These are phyloP conservation scores for Aegilops umbellulata DNA, from an alignment of 176 grass and related monocot genomes.

Conservation along the genomic window DNA sequence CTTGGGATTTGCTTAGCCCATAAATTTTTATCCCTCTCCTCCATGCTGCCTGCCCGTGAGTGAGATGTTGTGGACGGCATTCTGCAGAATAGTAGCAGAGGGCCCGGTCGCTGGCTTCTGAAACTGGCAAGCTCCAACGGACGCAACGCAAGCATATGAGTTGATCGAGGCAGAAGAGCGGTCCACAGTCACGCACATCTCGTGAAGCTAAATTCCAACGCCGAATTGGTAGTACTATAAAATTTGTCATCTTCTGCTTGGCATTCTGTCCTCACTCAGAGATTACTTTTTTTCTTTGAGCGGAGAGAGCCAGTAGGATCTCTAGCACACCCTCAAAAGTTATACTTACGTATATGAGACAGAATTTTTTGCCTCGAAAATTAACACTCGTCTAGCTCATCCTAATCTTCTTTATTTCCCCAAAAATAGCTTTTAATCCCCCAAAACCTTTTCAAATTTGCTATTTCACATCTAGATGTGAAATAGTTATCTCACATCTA, in stretches of 20 bases:
- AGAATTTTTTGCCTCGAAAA: too few species aligned
- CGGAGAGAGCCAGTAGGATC: too few species aligned
- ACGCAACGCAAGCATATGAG: not conserved
- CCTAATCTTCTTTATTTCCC: too few species aligned
- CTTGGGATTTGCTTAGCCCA: not conserved
- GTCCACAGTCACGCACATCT: not conserved
- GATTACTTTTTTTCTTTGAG: too few species aligned
- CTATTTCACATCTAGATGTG: too few species aligned
- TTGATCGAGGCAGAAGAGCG: not conserved
- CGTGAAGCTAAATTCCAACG: not conserved
- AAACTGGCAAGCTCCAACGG: not conserved
- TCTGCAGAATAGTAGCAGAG: not conserved
- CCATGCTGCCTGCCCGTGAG: not conserved
- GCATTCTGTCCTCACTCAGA: not conserved
- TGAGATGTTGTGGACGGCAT: not conserved
- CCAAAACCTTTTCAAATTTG: too few species aligned
- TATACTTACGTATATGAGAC: too few species aligned
- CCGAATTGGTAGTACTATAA: not conserved
- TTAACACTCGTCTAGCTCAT: too few species aligned
- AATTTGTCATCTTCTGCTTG: not conserved
- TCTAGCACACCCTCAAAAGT: too few species aligned
- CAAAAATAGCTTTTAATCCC: too few species aligned
- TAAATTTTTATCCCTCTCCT: not conserved
- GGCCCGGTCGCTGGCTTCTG: not conserved
- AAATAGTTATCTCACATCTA: too few species aligned